A percentile compares a stretch with the other conserved stretches of the same genome.
These are phyloP conservation scores for Aspergillus proliferans DNA, from an alignment of 2,329 filamentous ascomycete species.

Conservation along the genomic window DNA sequence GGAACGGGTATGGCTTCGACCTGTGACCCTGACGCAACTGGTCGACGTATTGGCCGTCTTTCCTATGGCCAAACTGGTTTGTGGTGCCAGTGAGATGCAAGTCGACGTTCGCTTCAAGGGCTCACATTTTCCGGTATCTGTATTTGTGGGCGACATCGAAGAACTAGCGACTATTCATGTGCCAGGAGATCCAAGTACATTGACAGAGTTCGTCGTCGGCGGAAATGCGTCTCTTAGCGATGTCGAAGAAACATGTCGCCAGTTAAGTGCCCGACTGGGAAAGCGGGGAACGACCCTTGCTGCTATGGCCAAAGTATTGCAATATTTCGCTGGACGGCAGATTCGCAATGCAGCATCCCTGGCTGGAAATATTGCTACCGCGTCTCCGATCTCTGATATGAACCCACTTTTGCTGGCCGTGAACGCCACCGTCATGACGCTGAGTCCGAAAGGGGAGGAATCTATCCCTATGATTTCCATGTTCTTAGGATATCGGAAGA, in stretches of 20 bases:
- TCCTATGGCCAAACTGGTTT: slow-evolving; percentile 78
- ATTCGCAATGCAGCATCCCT: slow-evolving; percentile 97
- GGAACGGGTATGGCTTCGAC: slow-evolving; percentile 75
- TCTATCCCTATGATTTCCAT: slow-evolving; percentile 78
- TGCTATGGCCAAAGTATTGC: slow-evolving; percentile 74
- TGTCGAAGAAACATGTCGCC: background rate
- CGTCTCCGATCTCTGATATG: slow-evolving; percentile 91
- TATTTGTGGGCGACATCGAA: slow-evolving; percentile 79
- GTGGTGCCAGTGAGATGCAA: slow-evolving; percentile 82
- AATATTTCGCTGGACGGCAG: slow-evolving; percentile 58
- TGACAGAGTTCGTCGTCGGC: too few relatives aligned
- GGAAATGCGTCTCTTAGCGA: background rate
- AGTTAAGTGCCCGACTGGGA: slow-evolving; percentile 51
- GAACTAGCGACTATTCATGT: slow-evolving; percentile 53
- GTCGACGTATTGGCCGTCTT: slow-evolving; percentile 75
- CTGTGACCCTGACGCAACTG: slow-evolving; percentile 69
- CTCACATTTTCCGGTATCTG: slow-evolving; percentile 71
- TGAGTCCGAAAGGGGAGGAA: slow-evolving; percentile 46
- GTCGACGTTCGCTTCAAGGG: slow-evolving; percentile 93
- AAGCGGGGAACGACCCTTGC: slow-evolving; percentile 61
- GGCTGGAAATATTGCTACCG: slow-evolving; percentile 88
- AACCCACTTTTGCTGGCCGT: slow-evolving; percentile 91
- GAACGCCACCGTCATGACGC: slow-evolving; percentile 37
- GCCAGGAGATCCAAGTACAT: too few relatives aligned
- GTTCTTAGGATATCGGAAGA: too few relatives aligned